Percentiles rank a stretch among this genome's conserved stretches.
These are phyloP conservation scores for Bolboschoenoplectus hybrid DNA, from an alignment of 202 grass and related monocot genomes.

Conservation along the genomic window DNA sequence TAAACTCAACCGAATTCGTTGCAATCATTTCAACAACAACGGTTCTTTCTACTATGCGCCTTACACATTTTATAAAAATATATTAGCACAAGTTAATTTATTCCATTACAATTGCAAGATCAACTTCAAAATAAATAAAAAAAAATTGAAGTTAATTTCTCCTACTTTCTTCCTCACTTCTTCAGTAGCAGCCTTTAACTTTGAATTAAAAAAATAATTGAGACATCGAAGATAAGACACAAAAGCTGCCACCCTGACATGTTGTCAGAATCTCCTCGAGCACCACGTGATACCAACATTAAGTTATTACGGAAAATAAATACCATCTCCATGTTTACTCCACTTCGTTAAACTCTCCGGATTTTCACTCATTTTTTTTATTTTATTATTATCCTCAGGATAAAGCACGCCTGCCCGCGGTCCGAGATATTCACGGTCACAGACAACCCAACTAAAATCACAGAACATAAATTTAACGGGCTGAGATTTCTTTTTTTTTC, in stretches of 20 bases:
- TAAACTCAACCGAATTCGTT: too few relatives aligned
- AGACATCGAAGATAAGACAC: conserved; percentile 19
- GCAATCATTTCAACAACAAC: too few relatives aligned
- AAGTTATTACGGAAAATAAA: background rate
- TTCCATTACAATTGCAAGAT: too few relatives aligned
- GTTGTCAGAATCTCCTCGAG: conserved; percentile 31
- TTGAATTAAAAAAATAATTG: background rate
- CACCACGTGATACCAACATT: conserved; percentile 32
- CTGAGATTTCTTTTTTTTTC: too few relatives aligned
- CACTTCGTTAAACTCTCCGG: background rate
- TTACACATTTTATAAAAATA: too few relatives aligned
- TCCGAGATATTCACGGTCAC: background rate
- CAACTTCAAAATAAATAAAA: too few relatives aligned
- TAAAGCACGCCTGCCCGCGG: conserved; percentile 13
- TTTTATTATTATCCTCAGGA: background rate
- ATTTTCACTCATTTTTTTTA: background rate
- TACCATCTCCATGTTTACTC: background rate
- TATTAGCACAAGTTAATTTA: too few relatives aligned
- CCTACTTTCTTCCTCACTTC: background rate
- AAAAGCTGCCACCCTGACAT: conserved; percentile 33
- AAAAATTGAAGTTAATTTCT: background rate
- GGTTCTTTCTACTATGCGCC: too few relatives aligned
- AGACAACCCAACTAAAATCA: too few relatives aligned
- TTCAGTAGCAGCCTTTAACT: background rate
- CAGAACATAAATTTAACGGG: too few relatives aligned